Percentiles rank a stretch among this genome's conserved stretches.
These are phyloP conservation scores for Metarhizium sp. DNA, from an alignment of 2,329 filamentous ascomycete species.

Conservation along the genomic window DNA sequence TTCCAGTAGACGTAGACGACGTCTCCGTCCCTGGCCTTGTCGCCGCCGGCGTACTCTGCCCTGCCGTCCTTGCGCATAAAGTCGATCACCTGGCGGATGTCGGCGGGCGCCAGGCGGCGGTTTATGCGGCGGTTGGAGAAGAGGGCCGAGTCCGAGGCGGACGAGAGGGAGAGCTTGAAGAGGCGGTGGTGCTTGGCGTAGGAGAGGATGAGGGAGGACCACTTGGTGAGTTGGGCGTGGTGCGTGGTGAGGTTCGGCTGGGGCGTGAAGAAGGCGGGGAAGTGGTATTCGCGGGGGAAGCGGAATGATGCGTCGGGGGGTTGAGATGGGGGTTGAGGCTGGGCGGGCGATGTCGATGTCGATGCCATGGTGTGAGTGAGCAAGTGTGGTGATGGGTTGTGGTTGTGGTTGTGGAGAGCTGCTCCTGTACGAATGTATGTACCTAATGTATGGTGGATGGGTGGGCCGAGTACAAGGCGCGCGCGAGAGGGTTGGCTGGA, in stretches of 20 bases:
- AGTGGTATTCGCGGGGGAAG: slow-evolving; percentile 60
- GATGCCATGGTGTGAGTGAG: neutral
- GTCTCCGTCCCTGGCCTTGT: slow-evolving; percentile 21
- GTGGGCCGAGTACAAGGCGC: too few species aligned
- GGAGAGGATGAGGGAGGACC: slow-evolving; percentile 74
- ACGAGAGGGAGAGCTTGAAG: slow-evolving; percentile 60
- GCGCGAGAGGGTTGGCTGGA: too few species aligned
- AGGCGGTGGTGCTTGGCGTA: slow-evolving; percentile 74
- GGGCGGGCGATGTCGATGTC: slow-evolving; percentile 39
- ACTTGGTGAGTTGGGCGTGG: slow-evolving; percentile 71
- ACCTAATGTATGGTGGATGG: too few species aligned
- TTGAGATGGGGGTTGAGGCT: slow-evolving; percentile 54
- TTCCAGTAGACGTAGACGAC: slow-evolving; percentile 75
- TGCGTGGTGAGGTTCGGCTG: slow-evolving; percentile 67
- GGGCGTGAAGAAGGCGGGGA: slow-evolving; percentile 78
- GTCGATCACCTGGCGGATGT: slow-evolving; percentile 49
- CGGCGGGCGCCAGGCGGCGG: slow-evolving; percentile 38
- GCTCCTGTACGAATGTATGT: too few species aligned
- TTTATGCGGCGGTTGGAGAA: slow-evolving; percentile 49
- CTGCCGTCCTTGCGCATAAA: slow-evolving; percentile 50
- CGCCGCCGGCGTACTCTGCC: slow-evolving; percentile 52
- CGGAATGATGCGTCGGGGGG: slow-evolving; percentile 28
- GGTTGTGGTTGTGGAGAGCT: too few species aligned
- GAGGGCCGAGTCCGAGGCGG: slow-evolving; percentile 43
- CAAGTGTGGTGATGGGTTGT: too few species aligned